Evolutionary conservation across 257 asterid species (phyloP), one percentile per base, ranked within the genome.

Genomic region (Eustoma russellianum): DNA sequence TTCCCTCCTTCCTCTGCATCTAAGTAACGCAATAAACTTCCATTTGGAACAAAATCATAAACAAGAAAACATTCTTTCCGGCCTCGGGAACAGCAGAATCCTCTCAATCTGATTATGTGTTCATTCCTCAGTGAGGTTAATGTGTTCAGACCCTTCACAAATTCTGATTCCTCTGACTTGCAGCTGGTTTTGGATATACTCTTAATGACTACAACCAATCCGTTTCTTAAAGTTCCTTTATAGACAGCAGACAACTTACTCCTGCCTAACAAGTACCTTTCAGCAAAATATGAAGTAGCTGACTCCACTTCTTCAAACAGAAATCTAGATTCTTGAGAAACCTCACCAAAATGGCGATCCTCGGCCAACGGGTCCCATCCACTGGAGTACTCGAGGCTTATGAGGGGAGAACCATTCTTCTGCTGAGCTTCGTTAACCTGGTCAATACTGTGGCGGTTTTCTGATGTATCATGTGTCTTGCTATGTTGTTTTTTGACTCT

Each of bases 301-400:
- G 82, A 71, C 65, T 91, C 98, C 3, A 91, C 55, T 70, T 84
- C 98, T 65, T 83, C 92, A 51, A 80, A 75, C 65, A 86, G 82
- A 61, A 87, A 81, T 80, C 82, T 65, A 55, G 82, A 87, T 51
- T 48, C 72, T 43, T 78, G 87, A 5, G 84, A 68, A 11, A 72
- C 79, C 43, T 67, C 79, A 46, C 89, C 86, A 57, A 78, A 84
- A 5, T 85, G 71, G 11, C 89, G 82, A 16, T 76, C 96, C 71
- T 90, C 98, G 2, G 92, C 91, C 47, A 86, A 57, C 3, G 95
- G 96, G 64, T 90, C 98, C 98, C 98, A 90, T 9, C 96, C 96
- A 3, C 62, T 82, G 1, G 98, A 71, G 70, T 90, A 90, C 57
- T 90, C 98, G 5, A 90, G 91, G 72, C 92, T 90, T 48, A 79